These are phyloP conservation scores for Mrakia hoshinonis DNA, from an alignment of 768 basidiomycete species.

Conservation along the genomic window DNA sequence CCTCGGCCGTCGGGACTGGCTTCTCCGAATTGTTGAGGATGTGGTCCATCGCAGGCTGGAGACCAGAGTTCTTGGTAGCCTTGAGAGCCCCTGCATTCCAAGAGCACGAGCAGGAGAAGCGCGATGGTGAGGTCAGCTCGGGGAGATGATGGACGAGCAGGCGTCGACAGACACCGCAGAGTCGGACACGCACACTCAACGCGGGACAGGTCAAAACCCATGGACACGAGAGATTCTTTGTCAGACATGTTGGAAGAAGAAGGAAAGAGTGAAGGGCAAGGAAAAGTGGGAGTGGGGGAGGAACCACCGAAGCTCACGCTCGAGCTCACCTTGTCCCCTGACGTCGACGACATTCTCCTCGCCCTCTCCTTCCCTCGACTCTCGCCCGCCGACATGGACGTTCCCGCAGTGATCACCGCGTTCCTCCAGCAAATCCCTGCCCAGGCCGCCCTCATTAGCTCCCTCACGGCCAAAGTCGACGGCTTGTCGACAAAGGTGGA, in stretches of 20 bases:
- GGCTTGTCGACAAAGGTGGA: too few relatives aligned
- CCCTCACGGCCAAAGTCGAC: too few relatives aligned
- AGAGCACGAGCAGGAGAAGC: background rate
- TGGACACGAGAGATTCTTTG: conserved; percentile 50
- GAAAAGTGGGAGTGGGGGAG: background rate
- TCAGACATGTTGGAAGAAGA: conserved; percentile 31
- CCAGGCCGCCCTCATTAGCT: too few relatives aligned
- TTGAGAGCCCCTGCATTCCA: conserved; percentile 67
- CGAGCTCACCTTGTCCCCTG: too few relatives aligned
- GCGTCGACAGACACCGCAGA: conserved; percentile 1
- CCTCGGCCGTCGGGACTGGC: conserved; percentile 50
- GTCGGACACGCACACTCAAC: conserved; percentile 63
- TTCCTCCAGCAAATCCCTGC: too few relatives aligned
- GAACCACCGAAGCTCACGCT: too few relatives aligned
- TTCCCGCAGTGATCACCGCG: too few relatives aligned
- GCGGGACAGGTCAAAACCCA: conserved; percentile 78
- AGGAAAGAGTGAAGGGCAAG: background rate
- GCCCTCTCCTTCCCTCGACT: too few relatives aligned
- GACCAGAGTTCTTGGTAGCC: conserved; percentile 69
- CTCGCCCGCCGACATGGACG: too few relatives aligned
- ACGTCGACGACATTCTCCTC: too few relatives aligned
- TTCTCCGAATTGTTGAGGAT: conserved; percentile 70
- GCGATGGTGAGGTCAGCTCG: conserved; percentile 1
- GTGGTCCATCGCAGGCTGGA: conserved; percentile 69
- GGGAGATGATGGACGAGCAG: background rate